Percentiles rank a stretch among this genome's conserved stretches.
Evolutionary conservation across 73 alveolate genomes (phyloP).

Genomic region (Urostyla sp.): DNA sequence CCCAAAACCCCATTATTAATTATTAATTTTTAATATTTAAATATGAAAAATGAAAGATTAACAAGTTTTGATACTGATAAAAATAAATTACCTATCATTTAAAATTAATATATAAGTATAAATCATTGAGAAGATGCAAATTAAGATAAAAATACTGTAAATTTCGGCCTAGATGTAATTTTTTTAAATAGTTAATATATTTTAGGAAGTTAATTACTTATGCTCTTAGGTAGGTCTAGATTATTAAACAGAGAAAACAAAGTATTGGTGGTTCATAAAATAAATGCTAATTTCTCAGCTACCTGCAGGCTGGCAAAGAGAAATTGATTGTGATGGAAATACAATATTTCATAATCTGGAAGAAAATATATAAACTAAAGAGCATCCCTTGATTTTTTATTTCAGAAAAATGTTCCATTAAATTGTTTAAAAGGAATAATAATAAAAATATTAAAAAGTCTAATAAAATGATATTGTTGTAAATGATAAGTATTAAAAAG

Average conservation of each 20-base stretch:
- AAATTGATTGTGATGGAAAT: slow-evolving; percentile 18
- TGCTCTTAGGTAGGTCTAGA: slow-evolving; percentile 21
- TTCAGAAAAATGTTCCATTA: slow-evolving; percentile 26
- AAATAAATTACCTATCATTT: no score
- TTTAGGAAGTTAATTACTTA: slow-evolving; percentile 35
- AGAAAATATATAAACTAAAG: slow-evolving; percentile 18
- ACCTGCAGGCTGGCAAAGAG: slow-evolving; percentile 44
- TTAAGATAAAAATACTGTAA: no score
- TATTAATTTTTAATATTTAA: no score
- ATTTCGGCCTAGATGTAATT: no score
- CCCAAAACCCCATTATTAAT: no score
- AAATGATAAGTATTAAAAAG: slow-evolving; percentile 5
- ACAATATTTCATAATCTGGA: slow-evolving; percentile 14
- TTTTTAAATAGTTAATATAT: no score
- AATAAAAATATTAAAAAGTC: not conserved
- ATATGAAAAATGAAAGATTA: no score
- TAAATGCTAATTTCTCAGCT: not conserved
- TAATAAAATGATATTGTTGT: not conserved
- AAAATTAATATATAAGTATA: no score
- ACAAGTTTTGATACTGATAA: no score
- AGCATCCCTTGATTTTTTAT: slow-evolving; percentile 1
- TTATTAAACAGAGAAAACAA: not conserved
- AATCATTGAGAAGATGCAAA: no score
- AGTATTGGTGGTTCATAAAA: slow-evolving; percentile 45
- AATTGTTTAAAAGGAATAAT: not conserved